Evolutionary conservation across 2,329 filamentous ascomycete species (phyloP), one percentile per base, ranked within the genome.

Genomic region (Cadophora gregata): DNA sequence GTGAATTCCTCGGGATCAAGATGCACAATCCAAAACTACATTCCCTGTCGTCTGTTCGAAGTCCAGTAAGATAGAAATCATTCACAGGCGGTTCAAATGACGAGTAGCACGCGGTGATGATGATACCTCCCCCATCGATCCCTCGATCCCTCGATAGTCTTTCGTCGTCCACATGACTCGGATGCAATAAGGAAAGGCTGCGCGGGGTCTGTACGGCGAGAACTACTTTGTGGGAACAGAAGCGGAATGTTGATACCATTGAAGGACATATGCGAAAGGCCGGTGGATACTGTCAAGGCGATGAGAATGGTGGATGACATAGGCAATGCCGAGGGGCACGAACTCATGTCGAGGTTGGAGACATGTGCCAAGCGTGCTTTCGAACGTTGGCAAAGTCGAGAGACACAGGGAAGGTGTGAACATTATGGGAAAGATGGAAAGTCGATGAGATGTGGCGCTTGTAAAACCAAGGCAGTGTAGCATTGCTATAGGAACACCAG

Each of bases 81-180:
- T n/a, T n/a, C n/a, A 62, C 47, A 12, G 59, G 59, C 14, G n/a
- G 38, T 3, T 36, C 14, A 31, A 33, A 56, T 14, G 42, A 29
- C 21, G 61, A 56, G 16, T 4, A 9, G n/a, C 61, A 63, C 36
- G n/a, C 16, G 24, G 24, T 63, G 1, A 14, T 63, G 8, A 5
- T 16, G 5, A 33, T 63, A 25, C 38, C 33, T 10, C 16, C 21
- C 21, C 56, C 56, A 1, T 16, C 31, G 2, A 21, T n/a, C n/a
- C n/a, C n/a, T n/a, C n/a, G 19, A 24, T 21, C 10, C n/a, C 1
- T 14, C 7, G 6, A 3, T n/a, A 56, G 10, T 0, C 9, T 1
- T 14, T 63, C 4, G 31, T 55, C 2, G 53, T 67, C 19, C 55
- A 67, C 27, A 60, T 60, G 55, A 60, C 64, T 12, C 60, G 59